phyloP scores from a whole-genome alignment of 495 filamentous ascomycete species.

The Annulohypoxylon stygium region DNA sequence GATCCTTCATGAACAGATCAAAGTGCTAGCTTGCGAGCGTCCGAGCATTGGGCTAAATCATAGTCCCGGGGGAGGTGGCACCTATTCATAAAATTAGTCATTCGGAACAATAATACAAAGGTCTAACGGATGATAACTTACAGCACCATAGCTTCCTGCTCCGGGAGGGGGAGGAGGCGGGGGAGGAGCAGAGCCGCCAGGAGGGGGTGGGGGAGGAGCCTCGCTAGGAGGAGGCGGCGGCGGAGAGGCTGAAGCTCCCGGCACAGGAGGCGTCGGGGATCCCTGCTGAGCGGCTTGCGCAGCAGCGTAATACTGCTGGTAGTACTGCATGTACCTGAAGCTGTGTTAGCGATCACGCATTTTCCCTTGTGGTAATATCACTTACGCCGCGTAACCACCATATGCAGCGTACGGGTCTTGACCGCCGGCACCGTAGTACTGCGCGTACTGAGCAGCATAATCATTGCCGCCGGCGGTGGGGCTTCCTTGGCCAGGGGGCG shows the following conservation, averaged over 20 bases:
- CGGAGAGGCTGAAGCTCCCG: slow-evolving; percentile 64
- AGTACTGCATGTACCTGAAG: slow-evolving; percentile 74
- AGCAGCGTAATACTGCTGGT: slow-evolving; percentile 73
- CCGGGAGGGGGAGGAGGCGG: slow-evolving; percentile 72
- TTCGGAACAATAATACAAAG: slow-evolving; percentile 10
- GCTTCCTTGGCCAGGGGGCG: slow-evolving; percentile 53
- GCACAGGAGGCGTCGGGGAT: slow-evolving; percentile 52
- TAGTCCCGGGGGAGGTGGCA: slow-evolving; percentile 69
- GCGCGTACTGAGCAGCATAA: slow-evolving; percentile 86
- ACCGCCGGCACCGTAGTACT: slow-evolving; percentile 75
- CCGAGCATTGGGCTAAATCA: slow-evolving; percentile 36
- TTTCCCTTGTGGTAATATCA: slow-evolving; percentile 25
- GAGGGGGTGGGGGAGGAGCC: slow-evolving; percentile 75
- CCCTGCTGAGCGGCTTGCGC: slow-evolving; percentile 66
- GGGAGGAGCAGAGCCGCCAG: slow-evolving; percentile 62
- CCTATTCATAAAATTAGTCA: slow-evolving; percentile 52
- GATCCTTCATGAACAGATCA: neutral
- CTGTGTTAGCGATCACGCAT: slow-evolving; percentile 32
- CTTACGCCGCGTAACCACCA: slow-evolving; percentile 79
- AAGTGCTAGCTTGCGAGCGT: neutral
- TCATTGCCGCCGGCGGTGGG: slow-evolving; percentile 59
- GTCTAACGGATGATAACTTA: slow-evolving; percentile 54
- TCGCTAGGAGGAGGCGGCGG: slow-evolving; percentile 73
- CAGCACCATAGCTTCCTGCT: slow-evolving; percentile 74
- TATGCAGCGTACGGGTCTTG: slow-evolving; percentile 92